Evolutionary conservation across 2,329 filamentous ascomycete genomes (phyloP), one percentile per base, ranked within the genome.

Genomic region (Claviceps paspali): DNA sequence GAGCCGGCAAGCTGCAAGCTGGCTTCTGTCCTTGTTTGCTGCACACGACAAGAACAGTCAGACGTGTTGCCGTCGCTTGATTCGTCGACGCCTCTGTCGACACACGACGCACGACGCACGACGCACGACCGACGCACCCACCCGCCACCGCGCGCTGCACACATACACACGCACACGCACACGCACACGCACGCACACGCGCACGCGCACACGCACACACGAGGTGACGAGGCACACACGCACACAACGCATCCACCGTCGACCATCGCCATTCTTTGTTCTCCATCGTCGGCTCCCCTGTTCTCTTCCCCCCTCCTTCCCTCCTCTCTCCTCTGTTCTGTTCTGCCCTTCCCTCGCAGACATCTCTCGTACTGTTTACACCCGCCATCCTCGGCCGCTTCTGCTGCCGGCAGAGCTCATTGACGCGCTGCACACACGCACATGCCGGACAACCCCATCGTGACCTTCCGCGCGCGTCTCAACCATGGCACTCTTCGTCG

Each of bases 401-500:
- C 31, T 39, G 40, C 36, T 41, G 40, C 33, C 22, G 33, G 36
- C 40, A 38, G 29, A 32, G 30, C 32, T 34, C 33, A 26, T 36
- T 29, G 36, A 33, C 36, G 40, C 36, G 33, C 32, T 26, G 29
- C 40, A 24, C 26, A 24, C 26, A 33, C 18, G 29, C 37, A 29
- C 37, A 31, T 31, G 36, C 22, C 22, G 21, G 15, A 19, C 19
- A 18, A 12, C 24, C 12, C 18, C 22, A 2, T 27, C 18, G 23
- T 36, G 22, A 32, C 11, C 22, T 19, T 10, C 15, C 24, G 17
- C 30, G 26, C 39, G 33, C 18, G 17, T 27, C 19, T 6, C 22
- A 11, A 34, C 43, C 44, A 57, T 58, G 53, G 49, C 53, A 39
- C 44, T 57, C 45, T 52, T 57, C 36, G 45, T 47, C 29, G 57